Evolutionary conservation across 177 flowering plant species (phyloP), one percentile per base, ranked within the genome.

Genomic region (Vitis hybrid): DNA sequence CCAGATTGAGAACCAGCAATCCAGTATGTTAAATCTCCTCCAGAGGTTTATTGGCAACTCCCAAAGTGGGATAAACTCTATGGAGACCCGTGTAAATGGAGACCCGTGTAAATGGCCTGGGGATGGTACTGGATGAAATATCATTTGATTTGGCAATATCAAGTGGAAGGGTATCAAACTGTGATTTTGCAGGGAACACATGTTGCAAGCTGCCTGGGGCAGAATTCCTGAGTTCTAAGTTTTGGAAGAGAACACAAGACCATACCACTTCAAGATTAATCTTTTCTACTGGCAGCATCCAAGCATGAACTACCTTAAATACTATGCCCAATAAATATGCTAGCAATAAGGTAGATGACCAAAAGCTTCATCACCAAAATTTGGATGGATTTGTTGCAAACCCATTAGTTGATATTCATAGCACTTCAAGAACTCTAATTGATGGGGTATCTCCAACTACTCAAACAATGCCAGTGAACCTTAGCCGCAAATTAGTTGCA

Each of bases 111-210:
- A 53, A 74, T 17, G 84, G 83, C 18, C 61, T 81, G 57, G 99
- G 93, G 87, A 82, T 76, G 82, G 91, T 87, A 64, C 51, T 84
- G 61, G 81, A 80, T 60, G 85, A 84, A 69, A 82, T 84, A 46
- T 84, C 87, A 24, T 74, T 71, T 54, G 84, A 79, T 50, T 60
- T 81, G 68, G 78, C 79, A 41, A 14, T 84, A 41, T 77, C 86
- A 53, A 74, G 66, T 60, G 82, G 85, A 63, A 83, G 78, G 65
- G 66, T 77, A 50, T 72, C 70, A 27, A 74, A 65, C 62, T 30
- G 53, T 46, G 75, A 76, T 3, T 63, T 46, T 48, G 70, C 66
- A 69, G 53, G 49, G 13, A 71, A 82, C 61, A 70, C 80, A 62
- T 84, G 87, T 32, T 84, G 87, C 73, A 81, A 84, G 70, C 70